Base-by-base conservation (phyloP, 768 basidiomycete species). In the Scleroderma bovista region DNA sequence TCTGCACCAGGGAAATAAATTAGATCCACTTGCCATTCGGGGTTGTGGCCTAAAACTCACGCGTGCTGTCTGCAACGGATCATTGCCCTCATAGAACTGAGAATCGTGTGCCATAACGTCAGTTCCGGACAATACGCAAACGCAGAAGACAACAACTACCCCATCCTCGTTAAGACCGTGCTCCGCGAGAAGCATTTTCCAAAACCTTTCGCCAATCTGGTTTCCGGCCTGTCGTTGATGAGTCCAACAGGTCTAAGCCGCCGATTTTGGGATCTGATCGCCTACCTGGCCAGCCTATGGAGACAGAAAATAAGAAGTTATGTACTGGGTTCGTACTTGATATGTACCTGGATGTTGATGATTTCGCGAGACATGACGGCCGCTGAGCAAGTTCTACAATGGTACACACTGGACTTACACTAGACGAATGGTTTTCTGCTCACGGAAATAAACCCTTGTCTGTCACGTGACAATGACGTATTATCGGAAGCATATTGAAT, bases 181-280 rank as follows among this genome's bases (percentile, higher is more conserved):
- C 69, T 93, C 90, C 15, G 81, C 79, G 20, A 96, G 75, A 50
- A 95, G 79, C 78, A 86, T 83, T 52, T 84, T 75, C 93, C 93
- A 96, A 67, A 95, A 98, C 40, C 78, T 77, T 60, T 89, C 87
- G 46, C 92, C 91, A 39, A 89, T 79, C 68, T 84, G 83, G 60
- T 85, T 86, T 55, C 85, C 82, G 24, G 85, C 85, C 81, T 84
- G 54, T 46, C 38, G 46, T 52, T 51, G 53, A 49, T 53, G 47
- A 56, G 51, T 43, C 20, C 33, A 42, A 32, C 32, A 36, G 32
- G n/a, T n/a, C n/a, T n/a, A n/a, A n/a, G n/a, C n/a, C n/a, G 6
- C 32, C 31, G 24, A n/a, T n/a, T 12, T 26, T 29, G 20, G 19
- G 43, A 23, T 15, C 17, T 29, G 23, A 46, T 38, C 11, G 38